Percentiles rank a stretch among this genome's conserved stretches.
Evolutionary conservation across 805 yeast genomes (phyloP).

Genomic region (Vanderwaltozyma yarrowii): DNA sequence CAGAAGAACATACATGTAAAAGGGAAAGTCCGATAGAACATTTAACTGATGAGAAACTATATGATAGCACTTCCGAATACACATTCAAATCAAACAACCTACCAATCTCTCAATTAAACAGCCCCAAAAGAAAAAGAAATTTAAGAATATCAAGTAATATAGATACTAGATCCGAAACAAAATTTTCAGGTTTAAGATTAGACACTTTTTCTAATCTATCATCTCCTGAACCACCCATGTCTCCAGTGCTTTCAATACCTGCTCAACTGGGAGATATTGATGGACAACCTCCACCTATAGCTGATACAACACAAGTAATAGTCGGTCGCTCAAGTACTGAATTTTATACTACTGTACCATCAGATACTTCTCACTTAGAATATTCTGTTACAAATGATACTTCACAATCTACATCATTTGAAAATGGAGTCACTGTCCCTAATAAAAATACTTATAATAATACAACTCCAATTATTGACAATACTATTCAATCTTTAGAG

Average conservation of each 20-base stretch:
- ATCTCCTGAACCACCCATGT: neutral
- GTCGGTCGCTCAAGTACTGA: neutral
- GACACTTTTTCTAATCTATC: too few relatives aligned
- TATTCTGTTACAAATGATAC: too few relatives aligned
- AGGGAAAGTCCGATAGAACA: too few relatives aligned
- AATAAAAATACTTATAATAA: too few relatives aligned
- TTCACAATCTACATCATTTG: too few relatives aligned
- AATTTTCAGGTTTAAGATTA: neutral
- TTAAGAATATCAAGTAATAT: neutral
- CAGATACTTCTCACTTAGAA: neutral
- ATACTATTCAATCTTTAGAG: slow-evolving; percentile 30
- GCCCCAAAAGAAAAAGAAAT: neutral
- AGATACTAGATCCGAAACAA: neutral
- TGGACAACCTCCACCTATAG: neutral
- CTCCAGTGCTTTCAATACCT: neutral
- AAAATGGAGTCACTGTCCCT: too few relatives aligned
- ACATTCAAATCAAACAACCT: neutral
- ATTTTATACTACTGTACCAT: too few relatives aligned
- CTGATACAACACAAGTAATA: neutral
- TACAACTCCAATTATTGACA: neutral
- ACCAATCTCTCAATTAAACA: neutral
- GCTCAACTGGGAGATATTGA: neutral
- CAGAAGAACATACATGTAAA: too few relatives aligned
- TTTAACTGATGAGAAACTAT: too few relatives aligned
- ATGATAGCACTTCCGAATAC: too few relatives aligned